Conservation (phyloP, 176 grass and related monocot species). For the Rhynchospora tenuis region DNA sequence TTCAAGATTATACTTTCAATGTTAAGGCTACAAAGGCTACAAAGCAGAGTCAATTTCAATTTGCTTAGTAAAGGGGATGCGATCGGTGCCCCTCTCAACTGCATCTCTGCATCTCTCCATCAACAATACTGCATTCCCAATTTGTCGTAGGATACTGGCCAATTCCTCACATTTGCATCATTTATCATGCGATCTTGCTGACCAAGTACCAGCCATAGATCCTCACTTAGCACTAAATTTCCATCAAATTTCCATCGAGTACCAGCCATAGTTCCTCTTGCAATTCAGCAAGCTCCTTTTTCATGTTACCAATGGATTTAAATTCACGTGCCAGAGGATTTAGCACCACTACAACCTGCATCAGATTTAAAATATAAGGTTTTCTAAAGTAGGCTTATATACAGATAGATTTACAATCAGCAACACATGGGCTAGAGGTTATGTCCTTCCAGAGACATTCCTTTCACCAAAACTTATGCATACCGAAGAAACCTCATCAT, state of each 20-base stretch:
- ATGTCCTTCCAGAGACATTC: neutral
- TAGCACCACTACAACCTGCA: slow-evolving; percentile 85
- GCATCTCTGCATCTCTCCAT: slow-evolving; percentile 65
- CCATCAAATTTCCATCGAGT: slow-evolving; percentile 20
- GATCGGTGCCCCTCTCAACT: slow-evolving; percentile 50
- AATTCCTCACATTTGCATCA: slow-evolving; percentile 83
- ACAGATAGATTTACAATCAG: neutral
- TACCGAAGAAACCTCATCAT: too few species aligned
- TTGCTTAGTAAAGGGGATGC: slow-evolving; percentile 62
- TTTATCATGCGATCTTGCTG: slow-evolving; percentile 96
- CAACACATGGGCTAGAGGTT: neutral
- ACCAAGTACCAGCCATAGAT: slow-evolving; percentile 75
- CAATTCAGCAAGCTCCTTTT: slow-evolving; percentile 72
- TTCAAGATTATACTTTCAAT: neutral
- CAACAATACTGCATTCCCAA: slow-evolving; percentile 72
- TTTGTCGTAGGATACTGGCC: slow-evolving; percentile 88
- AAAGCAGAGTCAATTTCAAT: slow-evolving; percentile 35
- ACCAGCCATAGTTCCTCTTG: slow-evolving; percentile 86
- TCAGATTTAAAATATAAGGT: neutral
- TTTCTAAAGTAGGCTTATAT: neutral
- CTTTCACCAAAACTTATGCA: neutral
- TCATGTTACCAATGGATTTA: slow-evolving; percentile 83
- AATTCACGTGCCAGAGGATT: slow-evolving; percentile 87
- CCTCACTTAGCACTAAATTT: slow-evolving; percentile 81
- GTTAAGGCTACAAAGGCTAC: slow-evolving; percentile 29